Percentiles rank a stretch among this genome's conserved stretches.
Conservation (phyloP, 2,329 filamentous ascomycete species). For the Harringtonia aguacate region DNA sequence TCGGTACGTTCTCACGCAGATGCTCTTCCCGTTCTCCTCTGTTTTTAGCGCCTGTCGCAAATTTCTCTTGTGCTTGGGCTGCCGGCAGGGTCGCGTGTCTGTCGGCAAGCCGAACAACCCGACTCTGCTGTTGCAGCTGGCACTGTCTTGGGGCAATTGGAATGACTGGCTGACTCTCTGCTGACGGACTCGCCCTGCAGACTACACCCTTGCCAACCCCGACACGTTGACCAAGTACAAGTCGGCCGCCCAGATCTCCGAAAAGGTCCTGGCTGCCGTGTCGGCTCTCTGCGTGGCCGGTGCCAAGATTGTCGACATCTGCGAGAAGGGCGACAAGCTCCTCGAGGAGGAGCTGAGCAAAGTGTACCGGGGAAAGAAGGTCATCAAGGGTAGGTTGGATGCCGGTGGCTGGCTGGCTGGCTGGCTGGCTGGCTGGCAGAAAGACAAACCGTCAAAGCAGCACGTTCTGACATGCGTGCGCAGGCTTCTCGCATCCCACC, state of each 20-base stretch:
- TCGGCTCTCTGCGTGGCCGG: conserved; percentile 64
- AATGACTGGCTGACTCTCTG: no score
- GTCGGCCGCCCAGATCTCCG: conserved; percentile 87
- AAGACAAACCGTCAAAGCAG: no score
- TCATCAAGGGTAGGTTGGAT: conserved; percentile 54
- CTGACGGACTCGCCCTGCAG: conserved; percentile 28
- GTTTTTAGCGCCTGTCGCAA: neutral
- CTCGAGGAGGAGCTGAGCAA: conserved; percentile 88
- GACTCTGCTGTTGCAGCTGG: no score
- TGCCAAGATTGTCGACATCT: conserved; percentile 87
- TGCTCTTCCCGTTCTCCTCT: conserved; percentile 1
- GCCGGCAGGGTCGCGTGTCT: neutral
- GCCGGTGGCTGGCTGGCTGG: no score
- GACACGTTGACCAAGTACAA: conserved; percentile 99
- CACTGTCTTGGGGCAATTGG: no score
- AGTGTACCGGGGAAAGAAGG: conserved; percentile 98
- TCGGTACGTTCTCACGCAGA: conserved; percentile 24
- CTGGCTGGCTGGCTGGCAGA: no score
- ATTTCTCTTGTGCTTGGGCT: neutral
- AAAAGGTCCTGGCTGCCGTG: conserved; percentile 88
- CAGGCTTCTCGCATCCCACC: conserved; percentile 84
- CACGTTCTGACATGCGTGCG: no score
- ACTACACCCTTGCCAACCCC: conserved; percentile 83
- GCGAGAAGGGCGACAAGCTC: conserved; percentile 90
- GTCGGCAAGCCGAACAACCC: no score